Evolutionary conservation across 1,284 basidiomycete species (phyloP).

Genomic region (Heterobasidion annosum): DNA sequence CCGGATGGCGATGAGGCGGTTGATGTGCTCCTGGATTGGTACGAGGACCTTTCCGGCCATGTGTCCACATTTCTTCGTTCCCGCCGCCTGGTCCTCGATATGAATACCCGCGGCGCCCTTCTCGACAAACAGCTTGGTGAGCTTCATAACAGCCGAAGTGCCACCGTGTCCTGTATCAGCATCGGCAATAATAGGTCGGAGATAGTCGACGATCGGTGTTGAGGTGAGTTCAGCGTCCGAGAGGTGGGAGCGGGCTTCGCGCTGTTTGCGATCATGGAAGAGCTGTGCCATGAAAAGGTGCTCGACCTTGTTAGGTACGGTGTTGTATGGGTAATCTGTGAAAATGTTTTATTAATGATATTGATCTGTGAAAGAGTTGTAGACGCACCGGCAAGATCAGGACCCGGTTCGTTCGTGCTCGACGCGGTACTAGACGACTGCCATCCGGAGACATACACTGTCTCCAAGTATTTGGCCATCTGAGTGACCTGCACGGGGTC

Average conservation of each 20-base stretch:
- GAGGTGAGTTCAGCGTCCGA: slow-evolving; percentile 67
- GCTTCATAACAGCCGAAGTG: slow-evolving; percentile 58
- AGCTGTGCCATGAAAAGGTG: slow-evolving; percentile 84
- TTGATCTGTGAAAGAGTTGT: not conserved
- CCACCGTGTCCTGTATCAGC: slow-evolving; percentile 64
- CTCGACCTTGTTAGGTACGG: slow-evolving; percentile 89
- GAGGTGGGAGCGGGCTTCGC: slow-evolving; percentile 65
- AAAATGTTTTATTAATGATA: slow-evolving; percentile 1
- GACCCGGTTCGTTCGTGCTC: slow-evolving; percentile 91
- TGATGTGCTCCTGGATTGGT: slow-evolving; percentile 66
- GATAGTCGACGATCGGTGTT: slow-evolving; percentile 54
- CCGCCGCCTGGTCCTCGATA: slow-evolving; percentile 73
- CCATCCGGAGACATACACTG: slow-evolving; percentile 98
- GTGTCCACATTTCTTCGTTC: slow-evolving; percentile 65
- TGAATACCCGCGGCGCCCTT: slow-evolving; percentile 68
- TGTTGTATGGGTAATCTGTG: slow-evolving; percentile 87
- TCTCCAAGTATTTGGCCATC: slow-evolving; percentile 98
- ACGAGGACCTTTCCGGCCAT: slow-evolving; percentile 70
- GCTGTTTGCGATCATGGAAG: slow-evolving; percentile 85
- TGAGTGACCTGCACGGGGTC: slow-evolving; percentile 97
- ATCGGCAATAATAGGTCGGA: slow-evolving; percentile 61
- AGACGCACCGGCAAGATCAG: slow-evolving; percentile 84
- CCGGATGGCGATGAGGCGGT: slow-evolving; percentile 70
- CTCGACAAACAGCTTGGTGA: slow-evolving; percentile 76
- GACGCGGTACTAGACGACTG: slow-evolving; percentile 90